Base-by-base conservation (phyloP, 1,284 basidiomycete genomes). In the Mycena sp. region DNA sequence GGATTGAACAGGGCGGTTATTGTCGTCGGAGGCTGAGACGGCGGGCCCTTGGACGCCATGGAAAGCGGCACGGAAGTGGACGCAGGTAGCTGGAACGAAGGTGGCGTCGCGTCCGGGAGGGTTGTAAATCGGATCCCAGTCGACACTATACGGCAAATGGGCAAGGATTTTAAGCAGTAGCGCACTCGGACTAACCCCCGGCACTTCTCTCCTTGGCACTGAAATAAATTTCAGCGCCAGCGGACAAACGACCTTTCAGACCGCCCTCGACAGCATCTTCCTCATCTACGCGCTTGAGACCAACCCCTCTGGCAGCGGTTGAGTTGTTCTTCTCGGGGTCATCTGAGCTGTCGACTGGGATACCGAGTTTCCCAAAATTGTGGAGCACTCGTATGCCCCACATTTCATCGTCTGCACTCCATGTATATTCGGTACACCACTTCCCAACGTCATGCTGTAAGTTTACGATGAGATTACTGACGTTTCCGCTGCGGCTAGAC, bases 1-100 rank as follows among this genome's bases (percentile, higher is more conserved):
- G 97, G 97, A 76, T 98, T 99, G 75, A 98, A 94, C 11, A 97
- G 87, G 2, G 96, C 92, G 1, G 96, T 97, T 66, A 98, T 91
- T 5, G 95, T 96, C 0, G 96, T 98, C 0, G 97, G 95, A 0
- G 97, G 89, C 70, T 94, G 90, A 28, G 85, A 82, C 11, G 81
- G 81, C 7, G 78, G 76, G 4, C 71, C 77, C 46, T 74, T 73
- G 26, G 79, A 71, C 5, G 73, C 64, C 19, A 74, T 59, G 21
- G 76, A 66, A 43, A 74, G 66, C 17, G 80, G 73, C 29, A 76
- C 77, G 26, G 78, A 77, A 5, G 82, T 75, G 3, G 81, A 72
- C 2, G 73, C 67, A 12, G 83, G 80, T 3, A 83, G 69, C 68
- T 87, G 85, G 69, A 83, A 85, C 21, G 88, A 89, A 1, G 88